Conservation (phyloP, 768 basidiomycete species). For the Hygrocybe coccinea region DNA sequence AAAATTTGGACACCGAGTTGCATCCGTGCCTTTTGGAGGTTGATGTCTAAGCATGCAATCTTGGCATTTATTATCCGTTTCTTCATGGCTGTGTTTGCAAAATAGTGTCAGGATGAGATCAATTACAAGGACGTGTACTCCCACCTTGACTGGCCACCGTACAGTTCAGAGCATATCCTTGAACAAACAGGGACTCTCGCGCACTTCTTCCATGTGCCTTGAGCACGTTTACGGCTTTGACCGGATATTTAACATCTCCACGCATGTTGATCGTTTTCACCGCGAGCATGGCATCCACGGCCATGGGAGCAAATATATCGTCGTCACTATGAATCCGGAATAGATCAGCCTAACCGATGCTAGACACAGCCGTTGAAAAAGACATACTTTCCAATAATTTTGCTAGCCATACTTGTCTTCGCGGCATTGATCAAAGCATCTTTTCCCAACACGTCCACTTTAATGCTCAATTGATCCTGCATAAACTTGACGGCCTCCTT, state of each 20-base stretch:
- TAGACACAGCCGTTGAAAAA: constrained; percentile 1
- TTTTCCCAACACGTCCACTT: constrained; percentile 85
- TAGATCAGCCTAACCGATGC: neutral
- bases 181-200: constrained; percentile 89
- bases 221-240: constrained; percentile 96
- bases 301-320: constrained; percentile 96
- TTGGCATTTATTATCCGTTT: constrained; percentile 89
- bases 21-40: constrained; percentile 94
- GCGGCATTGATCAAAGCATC: constrained; percentile 94
- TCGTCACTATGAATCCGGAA: constrained; percentile 63
- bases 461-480: constrained; percentile 94
- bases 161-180: constrained; percentile 96
- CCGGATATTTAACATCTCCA: constrained; percentile 97
- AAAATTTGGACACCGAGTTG: constrained; percentile 96
- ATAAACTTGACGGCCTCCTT: constrained; percentile 96
- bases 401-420: constrained; percentile 98
- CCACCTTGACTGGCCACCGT: constrained; percentile 97
- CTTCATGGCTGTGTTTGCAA: constrained; percentile 77
- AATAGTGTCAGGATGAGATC: neutral
- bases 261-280: constrained; percentile 91
- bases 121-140: constrained; percentile 14
- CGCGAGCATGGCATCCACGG: constrained; percentile 97
- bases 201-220: constrained; percentile 97
- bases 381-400: constrained; percentile 92
- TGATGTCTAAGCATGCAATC: constrained; percentile 98